Conservation (phyloP, 805 yeast genomes). For the Spencermartinsiella europaea region DNA sequence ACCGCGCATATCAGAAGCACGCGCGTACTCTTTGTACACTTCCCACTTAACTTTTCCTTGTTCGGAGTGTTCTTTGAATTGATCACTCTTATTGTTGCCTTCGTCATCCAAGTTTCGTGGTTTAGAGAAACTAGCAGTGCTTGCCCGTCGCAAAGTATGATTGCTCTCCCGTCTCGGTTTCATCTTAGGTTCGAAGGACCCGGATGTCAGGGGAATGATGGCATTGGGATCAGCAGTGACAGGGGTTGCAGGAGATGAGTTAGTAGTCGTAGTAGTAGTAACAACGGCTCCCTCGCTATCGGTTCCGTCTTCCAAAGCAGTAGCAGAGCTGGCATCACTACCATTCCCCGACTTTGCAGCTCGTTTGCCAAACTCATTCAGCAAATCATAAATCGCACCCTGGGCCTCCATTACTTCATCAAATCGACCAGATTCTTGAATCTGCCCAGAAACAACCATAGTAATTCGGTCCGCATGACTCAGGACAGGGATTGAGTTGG, state of each 20-base stretch:
- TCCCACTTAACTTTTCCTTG: slow-evolving; percentile 91
- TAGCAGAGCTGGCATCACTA: slow-evolving; percentile 16
- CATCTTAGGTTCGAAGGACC: slow-evolving; percentile 1
- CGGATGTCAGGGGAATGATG: not conserved
- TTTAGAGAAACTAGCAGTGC: slow-evolving; percentile 51
- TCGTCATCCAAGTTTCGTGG: slow-evolving; percentile 25
- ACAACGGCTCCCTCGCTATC: not conserved
- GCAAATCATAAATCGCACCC: slow-evolving; percentile 21
- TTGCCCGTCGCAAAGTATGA: slow-evolving; percentile 50
- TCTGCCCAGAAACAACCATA: slow-evolving; percentile 51
- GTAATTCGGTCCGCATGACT: slow-evolving; percentile 67
- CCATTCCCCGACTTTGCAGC: slow-evolving; percentile 5
- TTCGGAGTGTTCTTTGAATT: slow-evolving; percentile 68
- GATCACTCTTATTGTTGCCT: slow-evolving; percentile 24
- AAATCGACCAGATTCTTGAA: slow-evolving; percentile 35
- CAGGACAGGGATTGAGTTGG: slow-evolving; percentile 80
- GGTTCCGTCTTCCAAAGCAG: slow-evolving; percentile 4
- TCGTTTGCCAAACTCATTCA: slow-evolving; percentile 25
- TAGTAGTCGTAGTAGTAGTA: not conserved
- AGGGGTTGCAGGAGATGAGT: not conserved
- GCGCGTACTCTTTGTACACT: slow-evolving; percentile 77
- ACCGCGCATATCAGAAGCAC: slow-evolving; percentile 71
- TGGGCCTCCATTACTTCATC: slow-evolving; percentile 24
- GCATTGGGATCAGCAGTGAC: not conserved
- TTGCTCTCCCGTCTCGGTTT: slow-evolving; percentile 22